Conservation (phyloP, 768 basidiomycete species). For the Macrocybe gigantea region DNA sequence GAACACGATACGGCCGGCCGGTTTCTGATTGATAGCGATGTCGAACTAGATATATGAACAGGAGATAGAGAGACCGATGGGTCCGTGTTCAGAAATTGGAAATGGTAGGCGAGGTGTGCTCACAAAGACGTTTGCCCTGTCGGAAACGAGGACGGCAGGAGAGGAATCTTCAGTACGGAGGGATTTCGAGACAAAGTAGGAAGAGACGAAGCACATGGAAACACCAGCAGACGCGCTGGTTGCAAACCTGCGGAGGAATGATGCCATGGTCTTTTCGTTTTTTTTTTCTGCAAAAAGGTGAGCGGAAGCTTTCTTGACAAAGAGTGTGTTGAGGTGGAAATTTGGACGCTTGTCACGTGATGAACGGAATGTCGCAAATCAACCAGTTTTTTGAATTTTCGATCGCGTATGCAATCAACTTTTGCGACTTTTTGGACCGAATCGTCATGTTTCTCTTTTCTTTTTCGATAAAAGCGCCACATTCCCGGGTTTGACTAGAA, state of each 20-base stretch:
- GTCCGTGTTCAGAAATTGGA: background rate
- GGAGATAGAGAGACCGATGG: background rate
- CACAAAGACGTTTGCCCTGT: constrained; percentile 35
- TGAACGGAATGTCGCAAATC: no score
- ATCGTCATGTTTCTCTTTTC: no score
- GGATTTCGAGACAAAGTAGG: constrained; percentile 3
- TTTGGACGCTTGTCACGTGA: no score
- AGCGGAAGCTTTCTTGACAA: no score
- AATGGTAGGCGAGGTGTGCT: constrained; percentile 2
- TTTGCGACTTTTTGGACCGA: no score
- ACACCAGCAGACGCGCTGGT: constrained; percentile 38
- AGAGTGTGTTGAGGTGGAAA: no score
- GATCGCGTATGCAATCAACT: no score
- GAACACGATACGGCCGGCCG: constrained; percentile 73
- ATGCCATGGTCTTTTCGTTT: constrained; percentile 30
- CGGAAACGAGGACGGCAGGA: background rate
- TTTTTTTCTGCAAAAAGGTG: no score
- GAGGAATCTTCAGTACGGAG: constrained; percentile 6
- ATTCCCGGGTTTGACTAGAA: no score
- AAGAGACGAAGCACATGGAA: constrained; percentile 28
- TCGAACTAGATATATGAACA: constrained; percentile 43
- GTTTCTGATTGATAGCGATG: constrained; percentile 50
- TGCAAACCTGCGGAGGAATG: constrained; percentile 45
- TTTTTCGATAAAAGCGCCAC: no score
- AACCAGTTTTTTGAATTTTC: no score